Evolutionary conservation across 805 yeast species (phyloP).

Genomic region (Teunomyces panamensis): DNA sequence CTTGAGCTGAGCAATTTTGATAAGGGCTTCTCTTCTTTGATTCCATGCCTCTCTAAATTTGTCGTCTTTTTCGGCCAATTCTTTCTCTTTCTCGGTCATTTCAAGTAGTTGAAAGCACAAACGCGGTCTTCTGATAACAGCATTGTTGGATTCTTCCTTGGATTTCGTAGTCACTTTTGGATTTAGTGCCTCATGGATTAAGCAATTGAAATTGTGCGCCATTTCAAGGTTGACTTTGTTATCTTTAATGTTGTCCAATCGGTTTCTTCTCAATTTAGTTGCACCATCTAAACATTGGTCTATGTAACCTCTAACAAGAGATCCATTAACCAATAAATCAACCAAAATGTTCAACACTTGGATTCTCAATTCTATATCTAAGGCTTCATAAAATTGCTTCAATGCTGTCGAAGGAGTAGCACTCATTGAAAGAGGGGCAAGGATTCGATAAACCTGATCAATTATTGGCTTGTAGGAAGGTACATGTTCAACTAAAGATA

Average conservation of each 20-base stretch:
- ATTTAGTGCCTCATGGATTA: constrained; percentile 17
- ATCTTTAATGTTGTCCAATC: constrained; percentile 64
- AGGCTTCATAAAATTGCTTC: constrained; percentile 51
- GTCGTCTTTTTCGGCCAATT: constrained; percentile 38
- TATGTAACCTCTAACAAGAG: constrained; percentile 56
- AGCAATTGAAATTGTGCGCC: constrained; percentile 35
- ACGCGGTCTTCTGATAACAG: constrained; percentile 7
- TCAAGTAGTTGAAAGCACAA: constrained; percentile 24
- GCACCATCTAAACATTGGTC: constrained; percentile 69
- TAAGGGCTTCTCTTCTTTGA: constrained; percentile 39
- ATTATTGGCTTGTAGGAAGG: constrained; percentile 53
- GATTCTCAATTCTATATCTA: constrained; percentile 55
- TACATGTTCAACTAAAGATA: constrained; percentile 57
- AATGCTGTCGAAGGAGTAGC: constrained; percentile 50
- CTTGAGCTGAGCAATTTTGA: constrained; percentile 45
- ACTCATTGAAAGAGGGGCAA: constrained; percentile 56
- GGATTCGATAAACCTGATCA: constrained; percentile 44
- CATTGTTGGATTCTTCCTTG: constrained; percentile 1
- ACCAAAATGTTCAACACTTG: constrained; percentile 59
- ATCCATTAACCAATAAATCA: constrained; percentile 58
- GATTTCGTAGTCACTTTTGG: neutral
- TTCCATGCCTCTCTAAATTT: constrained; percentile 44
- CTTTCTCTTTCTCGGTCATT: constrained; percentile 38
- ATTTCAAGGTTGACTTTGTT: constrained; percentile 51
- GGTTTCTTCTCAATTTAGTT: constrained; percentile 58